A percentile compares a stretch with the other conserved stretches of the same genome.
Conservation (phyloP, 208 protist genomes). For the Spongospora subterranea region DNA sequence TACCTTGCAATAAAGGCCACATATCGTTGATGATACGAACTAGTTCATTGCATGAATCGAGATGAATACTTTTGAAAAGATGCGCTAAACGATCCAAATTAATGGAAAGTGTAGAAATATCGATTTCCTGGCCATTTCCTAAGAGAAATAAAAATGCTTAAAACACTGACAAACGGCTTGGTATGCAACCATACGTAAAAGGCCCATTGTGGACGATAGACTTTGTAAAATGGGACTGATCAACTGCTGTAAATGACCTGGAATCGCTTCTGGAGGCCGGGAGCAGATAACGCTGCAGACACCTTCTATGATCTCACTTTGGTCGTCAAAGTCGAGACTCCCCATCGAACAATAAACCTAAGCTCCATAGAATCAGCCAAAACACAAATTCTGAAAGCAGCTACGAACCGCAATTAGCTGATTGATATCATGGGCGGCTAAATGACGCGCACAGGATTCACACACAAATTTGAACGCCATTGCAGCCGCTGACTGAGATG, state of each 20-base stretch:
- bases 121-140: background rate
- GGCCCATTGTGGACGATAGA: background rate
- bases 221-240: conserved; percentile 6
- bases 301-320: conserved; percentile 56
- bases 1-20: conserved; percentile 14
- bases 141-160: background rate
- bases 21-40: background rate
- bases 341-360: conserved; percentile 55
- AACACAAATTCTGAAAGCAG: background rate
- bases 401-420: background rate
- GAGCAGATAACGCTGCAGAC: conserved; percentile 30
- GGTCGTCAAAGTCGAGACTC: conserved; percentile 19
- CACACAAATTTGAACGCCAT: conserved; percentile 53
- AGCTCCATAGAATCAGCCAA: background rate
- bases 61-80: conserved; percentile 25
- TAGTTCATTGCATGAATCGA: conserved; percentile 1
- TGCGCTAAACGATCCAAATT: conserved; percentile 14
- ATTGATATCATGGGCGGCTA: background rate
- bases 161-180: background rate
- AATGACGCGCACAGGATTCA: background rate
- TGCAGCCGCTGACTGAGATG: conserved; percentile 22
- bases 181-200: background rate
- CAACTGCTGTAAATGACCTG: background rate
- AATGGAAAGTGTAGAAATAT: background rate
- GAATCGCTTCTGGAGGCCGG: background rate